These are phyloP conservation scores for Candida jianshihensis DNA, from an alignment of 805 yeast species.

Conservation along the genomic window DNA sequence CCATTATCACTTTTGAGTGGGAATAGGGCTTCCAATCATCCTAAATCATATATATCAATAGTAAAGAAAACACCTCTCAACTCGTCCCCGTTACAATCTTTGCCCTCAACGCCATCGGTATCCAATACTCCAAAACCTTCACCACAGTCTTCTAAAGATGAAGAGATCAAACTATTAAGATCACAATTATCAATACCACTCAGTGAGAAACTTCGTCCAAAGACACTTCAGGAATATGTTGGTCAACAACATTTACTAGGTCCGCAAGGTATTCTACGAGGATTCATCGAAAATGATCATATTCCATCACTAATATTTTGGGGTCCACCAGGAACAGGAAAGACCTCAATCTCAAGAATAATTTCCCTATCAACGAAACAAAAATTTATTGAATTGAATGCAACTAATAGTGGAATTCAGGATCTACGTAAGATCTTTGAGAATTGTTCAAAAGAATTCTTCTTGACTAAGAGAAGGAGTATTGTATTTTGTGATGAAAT, in stretches of 20 bases:
- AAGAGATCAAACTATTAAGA: slow-evolving; percentile 13
- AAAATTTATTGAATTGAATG: slow-evolving; percentile 74
- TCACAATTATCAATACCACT: slow-evolving; percentile 35
- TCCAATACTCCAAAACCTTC: neutral
- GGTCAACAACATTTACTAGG: slow-evolving; percentile 84
- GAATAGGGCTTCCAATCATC: too few species aligned
- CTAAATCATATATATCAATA: neutral
- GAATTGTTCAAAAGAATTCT: slow-evolving; percentile 27
- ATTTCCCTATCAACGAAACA: slow-evolving; percentile 27
- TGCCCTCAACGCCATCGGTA: slow-evolving; percentile 1
- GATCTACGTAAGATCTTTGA: slow-evolving; percentile 62
- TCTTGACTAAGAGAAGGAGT: slow-evolving; percentile 43
- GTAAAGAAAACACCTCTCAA: neutral
- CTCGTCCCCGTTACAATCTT: neutral
- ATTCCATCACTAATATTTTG: slow-evolving; percentile 84
- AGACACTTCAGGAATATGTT: slow-evolving; percentile 55
- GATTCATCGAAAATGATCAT: slow-evolving; percentile 52
- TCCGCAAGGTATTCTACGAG: slow-evolving; percentile 52
- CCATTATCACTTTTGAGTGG: neutral
- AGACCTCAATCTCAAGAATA: slow-evolving; percentile 76
- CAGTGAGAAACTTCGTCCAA: slow-evolving; percentile 82
- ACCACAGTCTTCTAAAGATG: slow-evolving; percentile 5
- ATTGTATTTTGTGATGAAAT: slow-evolving; percentile 88
- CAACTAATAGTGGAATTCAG: slow-evolving; percentile 61
- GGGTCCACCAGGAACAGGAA: slow-evolving; percentile 95